Conservation (phyloP, 169 alveolate species). For the Babesia bovis region DNA sequence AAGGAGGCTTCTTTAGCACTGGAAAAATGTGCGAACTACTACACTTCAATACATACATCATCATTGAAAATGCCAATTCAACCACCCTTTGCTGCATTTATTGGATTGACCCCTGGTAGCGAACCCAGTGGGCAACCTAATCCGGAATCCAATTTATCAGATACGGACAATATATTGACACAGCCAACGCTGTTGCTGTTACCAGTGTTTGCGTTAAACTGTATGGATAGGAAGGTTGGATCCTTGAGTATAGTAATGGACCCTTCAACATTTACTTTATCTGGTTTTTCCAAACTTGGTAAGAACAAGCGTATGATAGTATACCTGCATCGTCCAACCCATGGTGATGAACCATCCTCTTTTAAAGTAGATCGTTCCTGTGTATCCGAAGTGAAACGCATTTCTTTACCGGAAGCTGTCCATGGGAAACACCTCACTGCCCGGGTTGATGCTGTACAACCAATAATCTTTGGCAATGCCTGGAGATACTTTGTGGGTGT, state of each 20-base stretch:
- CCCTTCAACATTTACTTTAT: constrained; percentile 22
- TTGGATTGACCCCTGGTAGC: constrained; percentile 4
- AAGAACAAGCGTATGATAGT: constrained; percentile 64
- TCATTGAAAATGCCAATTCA: constrained; percentile 19
- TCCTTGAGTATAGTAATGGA: constrained; percentile 56
- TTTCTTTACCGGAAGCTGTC: constrained; percentile 56
- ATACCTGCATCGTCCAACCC: constrained; percentile 70
- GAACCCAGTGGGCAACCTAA: not conserved
- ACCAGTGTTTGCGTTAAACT: constrained; percentile 64
- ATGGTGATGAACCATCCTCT: constrained; percentile 73
- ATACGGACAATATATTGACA: not conserved
- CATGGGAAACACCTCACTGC: constrained; percentile 49
- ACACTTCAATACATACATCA: not conserved
- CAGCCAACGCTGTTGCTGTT: constrained; percentile 18
- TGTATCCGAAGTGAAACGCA: constrained; percentile 31
- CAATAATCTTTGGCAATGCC: constrained; percentile 69
- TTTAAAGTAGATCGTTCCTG: constrained; percentile 46
- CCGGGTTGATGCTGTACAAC: constrained; percentile 75
- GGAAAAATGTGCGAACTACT: constrained; percentile 40
- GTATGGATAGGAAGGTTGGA: constrained; percentile 72
- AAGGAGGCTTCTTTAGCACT: constrained; percentile 80
- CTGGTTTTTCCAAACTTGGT: constrained; percentile 49
- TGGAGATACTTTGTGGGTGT: constrained; percentile 75
- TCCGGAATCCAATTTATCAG: not conserved
- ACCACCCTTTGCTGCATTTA: constrained; percentile 44